phyloP scores from a whole-genome alignment of 441 rosid genomes.

The Erysimum pusillum region DNA sequence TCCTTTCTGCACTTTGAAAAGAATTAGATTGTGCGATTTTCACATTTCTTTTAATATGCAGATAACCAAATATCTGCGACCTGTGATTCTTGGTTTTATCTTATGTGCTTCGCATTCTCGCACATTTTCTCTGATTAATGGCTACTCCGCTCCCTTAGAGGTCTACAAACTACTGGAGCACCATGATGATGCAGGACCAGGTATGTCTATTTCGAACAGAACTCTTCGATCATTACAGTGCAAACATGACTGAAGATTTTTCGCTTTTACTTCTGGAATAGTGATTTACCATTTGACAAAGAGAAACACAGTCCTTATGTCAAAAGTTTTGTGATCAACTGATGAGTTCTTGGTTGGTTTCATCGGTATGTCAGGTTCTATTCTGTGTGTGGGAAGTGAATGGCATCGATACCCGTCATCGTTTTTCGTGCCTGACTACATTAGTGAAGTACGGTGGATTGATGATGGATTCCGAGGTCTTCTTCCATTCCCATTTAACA shows the following conservation, averaged over 20 bases:
- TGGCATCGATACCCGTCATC: slow-evolving; percentile 98
- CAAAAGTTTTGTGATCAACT: not conserved
- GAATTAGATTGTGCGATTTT: slow-evolving; percentile 9
- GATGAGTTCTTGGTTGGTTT: slow-evolving; percentile 26
- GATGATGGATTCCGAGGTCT: slow-evolving; percentile 96
- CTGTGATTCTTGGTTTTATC: slow-evolving; percentile 74
- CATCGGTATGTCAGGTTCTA: slow-evolving; percentile 66
- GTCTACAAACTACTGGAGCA: slow-evolving; percentile 89
- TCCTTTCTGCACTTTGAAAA: slow-evolving; percentile 18
- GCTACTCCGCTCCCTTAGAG: slow-evolving; percentile 84
- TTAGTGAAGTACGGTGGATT: slow-evolving; percentile 83
- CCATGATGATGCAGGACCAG: slow-evolving; percentile 82
- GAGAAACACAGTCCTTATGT: not conserved
- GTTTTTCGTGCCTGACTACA: slow-evolving; percentile 78
- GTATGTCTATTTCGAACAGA: slow-evolving; percentile 46
- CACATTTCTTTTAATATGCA: slow-evolving; percentile 48
- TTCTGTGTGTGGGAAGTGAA: slow-evolving; percentile 94
- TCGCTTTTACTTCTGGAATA: slow-evolving; percentile 11
- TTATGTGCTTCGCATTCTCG: slow-evolving; percentile 89
- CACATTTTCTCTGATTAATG: slow-evolving; percentile 84
- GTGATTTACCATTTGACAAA: not conserved
- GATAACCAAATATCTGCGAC: slow-evolving; percentile 78
- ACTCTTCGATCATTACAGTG: slow-evolving; percentile 12
- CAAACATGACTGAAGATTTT: slow-evolving; percentile 16
- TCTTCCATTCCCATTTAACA: slow-evolving; percentile 91